Evolutionary conservation across 116 monocot species (phyloP), one percentile per base, ranked within the genome.

Genomic region (Papilionanthe hybrid): DNA sequence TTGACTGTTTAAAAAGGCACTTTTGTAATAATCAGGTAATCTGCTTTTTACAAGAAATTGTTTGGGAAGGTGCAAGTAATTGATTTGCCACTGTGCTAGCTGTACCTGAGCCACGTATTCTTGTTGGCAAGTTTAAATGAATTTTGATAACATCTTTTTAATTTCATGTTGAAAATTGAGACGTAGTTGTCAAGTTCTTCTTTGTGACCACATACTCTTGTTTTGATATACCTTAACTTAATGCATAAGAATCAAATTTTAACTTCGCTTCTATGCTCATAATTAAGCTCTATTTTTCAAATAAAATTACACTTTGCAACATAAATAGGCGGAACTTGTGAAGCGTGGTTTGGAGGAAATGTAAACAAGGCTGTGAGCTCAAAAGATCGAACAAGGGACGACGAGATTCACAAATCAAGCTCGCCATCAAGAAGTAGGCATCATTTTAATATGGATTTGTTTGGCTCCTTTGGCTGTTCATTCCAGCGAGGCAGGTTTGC

Each of bases 401-500:
- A 84, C 45, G 71, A 17, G 11, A 69, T 55, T 30, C 28, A 29
- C 15, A 30, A 18, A 27, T 23, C 42, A 4, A 75, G 44, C n/a
- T 9, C 42, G 20, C 22, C 2, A 23, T 5, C 67, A 12, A 83
- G 83, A 78, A 90, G 66, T 63, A 85, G 88, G 69, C 55, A 78
- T 13, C 88, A 78, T 49, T 79, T 94, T 56, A 75, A 72, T 84
- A 90, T 82, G 30, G 90, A 94, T 50, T 82, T 94, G 45, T 94
- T 94, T 87, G 92, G 92, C 37, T 94, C 94, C 15, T 32, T 92
- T 10, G 81, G 83, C 75, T 92, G 82, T 75, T 88, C 90, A 67
- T 49, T 85, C 69, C 94, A 94, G 79, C 86, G 81, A 76, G 94
- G 94, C 22, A 88, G 88, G 79, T 94, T 94, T 84, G 85, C 82